Base-by-base conservation (phyloP, 108 stramenopile genomes). In the Nannochloropsis gaditana region DNA sequence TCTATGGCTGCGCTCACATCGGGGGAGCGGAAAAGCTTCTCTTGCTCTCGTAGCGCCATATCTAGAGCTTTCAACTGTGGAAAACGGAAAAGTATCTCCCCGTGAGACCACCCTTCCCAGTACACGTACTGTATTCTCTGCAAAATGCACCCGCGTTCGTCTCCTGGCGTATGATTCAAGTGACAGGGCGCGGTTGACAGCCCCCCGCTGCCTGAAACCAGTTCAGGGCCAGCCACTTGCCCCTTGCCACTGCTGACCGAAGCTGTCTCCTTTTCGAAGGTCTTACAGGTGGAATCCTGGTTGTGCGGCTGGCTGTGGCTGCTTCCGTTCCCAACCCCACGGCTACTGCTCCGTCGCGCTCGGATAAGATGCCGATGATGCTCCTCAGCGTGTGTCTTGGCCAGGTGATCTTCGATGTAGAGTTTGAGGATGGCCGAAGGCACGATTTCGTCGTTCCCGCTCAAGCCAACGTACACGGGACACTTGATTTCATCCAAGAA, bases 401-500 rank as follows among this genome's bases (percentile, higher is more conserved):
- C n/a, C 59, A 73, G n/a, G 59, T 73, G 59, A n/a, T 73, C 59
- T n/a, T 73, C 59, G 6, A 73, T 73, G n/a, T 73, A 73, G n/a
- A 73, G 19, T 73, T 73, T 73, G 19, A 73, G 59, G 59, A 73
- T n/a, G 19, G 59, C 19, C 59, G 59, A 73, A n/a, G 59, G 59
- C 0, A 73, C 59, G 19, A 86, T 84, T 5, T 86, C 86, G 42
- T 86, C 86, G n/a, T 73, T 73, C 19, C 42, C 21, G 44, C 41
- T 82, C 41, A 86, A n/a, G 17, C 45, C 83, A 5, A 86, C 82
- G 21, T 50, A 45, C n/a, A 86, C 86, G 5, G 82, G 82, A 31
- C 81, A 82, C 19, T 83, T 42, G 0, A 86, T 41, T 82, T 83
- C 86, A 31, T 86, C 79, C 43, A 86, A 43, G 43, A 81, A 86